Base-by-base conservation (phyloP, 108 stramenopile genomes). In the Nannochloropsis gaditana region DNA sequence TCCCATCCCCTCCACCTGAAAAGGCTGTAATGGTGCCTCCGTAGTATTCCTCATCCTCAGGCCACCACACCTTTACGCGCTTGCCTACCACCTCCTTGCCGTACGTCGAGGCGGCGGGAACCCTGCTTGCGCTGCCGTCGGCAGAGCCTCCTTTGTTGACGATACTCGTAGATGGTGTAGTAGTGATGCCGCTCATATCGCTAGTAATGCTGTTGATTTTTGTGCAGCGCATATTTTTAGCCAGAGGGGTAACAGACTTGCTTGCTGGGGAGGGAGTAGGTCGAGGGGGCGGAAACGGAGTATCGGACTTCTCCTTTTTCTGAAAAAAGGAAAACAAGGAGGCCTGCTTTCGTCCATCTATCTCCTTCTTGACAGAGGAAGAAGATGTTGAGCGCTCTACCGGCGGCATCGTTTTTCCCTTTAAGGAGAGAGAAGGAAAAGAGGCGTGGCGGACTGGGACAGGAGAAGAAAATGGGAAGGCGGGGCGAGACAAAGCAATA, bases 31-130 rank as follows among this genome's bases (percentile, higher is more conserved):
- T 88, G 11, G 45, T 86, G 44, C 88, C 89, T 41, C 21, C 43
- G 87, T 90, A 89, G 88, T 86, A 90, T 2, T 83, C 79, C 41
- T 89, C 42, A 44, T 90, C 89, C 41, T 84, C 83, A 43, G 85
- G 83, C 89, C 89, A 90, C 45, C 79, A 90, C 4, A 90, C 86
- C 85, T 45, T 83, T 44, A 89, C 82, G 19, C 87, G 85, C 59
- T 85, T 83, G 31, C 88, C 88, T 5, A 89, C 85, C 9, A 88
- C 83, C 42, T 86, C 44, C n/a, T 79, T 80, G 3, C 50, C 84
- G 9, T 73, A 47, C 41, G 5, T 41, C n/a, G 31, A 44, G 21
- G 50, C 3, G 42, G 21, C 9, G 21, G 83, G 21, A 42, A 9
- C 79, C 6, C 21, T 15, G 3, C 79, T 79, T 9, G 31, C 41